Percentiles rank a stretch among this genome's conserved stretches.
Conservation (phyloP, 2,329 filamentous ascomycete species). For the Talaromyces sp. region DNA sequence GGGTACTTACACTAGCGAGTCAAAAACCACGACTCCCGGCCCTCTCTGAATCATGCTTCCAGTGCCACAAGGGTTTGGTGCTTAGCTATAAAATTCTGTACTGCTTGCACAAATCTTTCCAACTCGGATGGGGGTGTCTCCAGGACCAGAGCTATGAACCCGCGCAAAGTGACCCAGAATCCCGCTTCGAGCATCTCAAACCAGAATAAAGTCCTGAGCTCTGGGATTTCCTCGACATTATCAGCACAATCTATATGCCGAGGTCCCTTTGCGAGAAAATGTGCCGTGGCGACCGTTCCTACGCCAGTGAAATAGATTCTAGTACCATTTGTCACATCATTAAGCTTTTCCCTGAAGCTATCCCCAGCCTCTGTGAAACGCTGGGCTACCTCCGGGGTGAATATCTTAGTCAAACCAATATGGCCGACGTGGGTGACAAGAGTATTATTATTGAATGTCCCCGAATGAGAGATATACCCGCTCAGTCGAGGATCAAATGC, state of each 20-base stretch:
- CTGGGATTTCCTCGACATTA: neutral
- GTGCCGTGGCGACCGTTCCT: neutral
- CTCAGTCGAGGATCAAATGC: constrained; percentile 46
- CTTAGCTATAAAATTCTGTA: neutral
- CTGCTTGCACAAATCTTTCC: neutral
- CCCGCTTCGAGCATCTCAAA: neutral
- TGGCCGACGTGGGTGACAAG: constrained; percentile 58
- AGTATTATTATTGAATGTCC: constrained; percentile 67
- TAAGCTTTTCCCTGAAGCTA: neutral
- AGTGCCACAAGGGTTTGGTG: constrained; percentile 14
- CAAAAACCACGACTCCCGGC: neutral
- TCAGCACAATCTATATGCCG: neutral
- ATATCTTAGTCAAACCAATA: constrained; percentile 25
- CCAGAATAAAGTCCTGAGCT: neutral
- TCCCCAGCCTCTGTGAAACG: neutral
- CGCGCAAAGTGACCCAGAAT: neutral
- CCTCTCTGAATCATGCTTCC: neutral
- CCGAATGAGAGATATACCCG: constrained; percentile 55
- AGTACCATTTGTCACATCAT: neutral
- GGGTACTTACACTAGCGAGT: neutral
- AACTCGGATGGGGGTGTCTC: neutral
- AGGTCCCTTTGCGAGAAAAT: neutral
- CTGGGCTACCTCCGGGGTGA: neutral
- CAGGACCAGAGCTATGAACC: neutral
- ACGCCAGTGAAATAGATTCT: constrained; percentile 1